These are phyloP conservation scores for Penicillium sp. DNA, from an alignment of 2,329 filamentous ascomycete species.

Conservation along the genomic window DNA sequence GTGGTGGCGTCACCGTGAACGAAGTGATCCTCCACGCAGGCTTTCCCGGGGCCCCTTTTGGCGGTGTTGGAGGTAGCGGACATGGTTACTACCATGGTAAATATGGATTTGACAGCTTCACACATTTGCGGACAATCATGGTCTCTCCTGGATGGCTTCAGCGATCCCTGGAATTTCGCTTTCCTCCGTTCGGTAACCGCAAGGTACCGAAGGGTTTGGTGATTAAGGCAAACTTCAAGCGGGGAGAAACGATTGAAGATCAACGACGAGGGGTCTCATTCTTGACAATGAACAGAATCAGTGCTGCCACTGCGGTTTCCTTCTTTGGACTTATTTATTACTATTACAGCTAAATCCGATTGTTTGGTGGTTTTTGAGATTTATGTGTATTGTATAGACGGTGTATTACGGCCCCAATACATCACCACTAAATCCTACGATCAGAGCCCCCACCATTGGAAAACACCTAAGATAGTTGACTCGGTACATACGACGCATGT, in stretches of 20 bases:
- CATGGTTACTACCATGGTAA: slow-evolving; percentile 49
- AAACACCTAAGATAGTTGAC: too few species aligned
- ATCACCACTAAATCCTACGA: too few species aligned
- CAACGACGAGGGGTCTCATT: neutral
- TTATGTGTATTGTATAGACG: too few species aligned
- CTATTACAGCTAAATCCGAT: neutral
- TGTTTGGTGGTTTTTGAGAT: too few species aligned
- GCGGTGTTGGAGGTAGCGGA: slow-evolving; percentile 50
- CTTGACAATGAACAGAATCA: neutral
- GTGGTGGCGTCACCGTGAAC: slow-evolving; percentile 52
- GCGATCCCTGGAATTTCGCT: neutral
- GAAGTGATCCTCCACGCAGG: slow-evolving; percentile 45
- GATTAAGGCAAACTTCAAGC: slow-evolving; percentile 7
- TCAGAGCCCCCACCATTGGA: too few species aligned
- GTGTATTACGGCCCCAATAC: too few species aligned
- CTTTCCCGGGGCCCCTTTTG: slow-evolving; percentile 44
- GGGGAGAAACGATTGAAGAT: slow-evolving; percentile 7
- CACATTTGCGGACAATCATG: slow-evolving; percentile 25
- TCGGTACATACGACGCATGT: neutral
- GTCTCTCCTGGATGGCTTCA: neutral
- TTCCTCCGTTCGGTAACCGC: slow-evolving; percentile 6
- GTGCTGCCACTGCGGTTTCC: neutral
- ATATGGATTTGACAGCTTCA: slow-evolving; percentile 44
- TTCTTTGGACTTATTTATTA: neutral
- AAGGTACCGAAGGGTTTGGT: slow-evolving; percentile 12